phyloP scores from a whole-genome alignment of 768 basidiomycete genomes.

The Serendipita indica region DNA sequence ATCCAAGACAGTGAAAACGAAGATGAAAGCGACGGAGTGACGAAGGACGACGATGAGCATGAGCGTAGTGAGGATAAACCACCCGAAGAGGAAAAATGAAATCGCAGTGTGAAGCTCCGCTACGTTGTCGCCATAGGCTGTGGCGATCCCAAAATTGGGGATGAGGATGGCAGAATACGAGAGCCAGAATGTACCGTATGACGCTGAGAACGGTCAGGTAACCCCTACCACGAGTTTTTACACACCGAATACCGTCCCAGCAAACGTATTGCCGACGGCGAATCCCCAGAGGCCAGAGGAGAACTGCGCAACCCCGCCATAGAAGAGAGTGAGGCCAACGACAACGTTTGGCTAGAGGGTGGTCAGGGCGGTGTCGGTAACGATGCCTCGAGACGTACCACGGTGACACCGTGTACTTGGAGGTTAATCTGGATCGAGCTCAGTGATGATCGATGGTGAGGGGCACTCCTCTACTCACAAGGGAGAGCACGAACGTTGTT shows the following conservation, averaged over 20 bases:
- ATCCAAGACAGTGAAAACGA: slow-evolving; percentile 2
- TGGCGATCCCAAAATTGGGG: slow-evolving; percentile 46
- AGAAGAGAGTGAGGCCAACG: background rate
- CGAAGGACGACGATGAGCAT: slow-evolving; percentile 11
- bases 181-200: slow-evolving; percentile 82
- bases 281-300: background rate
- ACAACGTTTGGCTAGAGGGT: background rate
- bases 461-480: background rate
- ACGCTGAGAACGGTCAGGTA: slow-evolving; percentile 23
- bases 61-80: background rate
- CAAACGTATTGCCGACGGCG: background rate
- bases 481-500: background rate
- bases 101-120: slow-evolving; percentile 13
- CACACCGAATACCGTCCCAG: too few species aligned
- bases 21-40: slow-evolving; percentile 16
- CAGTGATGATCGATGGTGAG: too few species aligned
- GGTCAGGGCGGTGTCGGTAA: background rate
- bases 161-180: slow-evolving; percentile 62
- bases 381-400: too few species aligned
- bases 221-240: too few species aligned
- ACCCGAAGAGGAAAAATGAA: slow-evolving; percentile 12
- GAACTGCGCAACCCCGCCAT: background rate
- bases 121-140: slow-evolving; percentile 31
- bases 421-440: slow-evolving; percentile 2
- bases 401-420: background rate